Percentiles rank a stretch among this genome's conserved stretches.
These are phyloP conservation scores for Epichloe glyceriae DNA, from an alignment of 2,329 filamentous ascomycete genomes.

Conservation along the genomic window DNA sequence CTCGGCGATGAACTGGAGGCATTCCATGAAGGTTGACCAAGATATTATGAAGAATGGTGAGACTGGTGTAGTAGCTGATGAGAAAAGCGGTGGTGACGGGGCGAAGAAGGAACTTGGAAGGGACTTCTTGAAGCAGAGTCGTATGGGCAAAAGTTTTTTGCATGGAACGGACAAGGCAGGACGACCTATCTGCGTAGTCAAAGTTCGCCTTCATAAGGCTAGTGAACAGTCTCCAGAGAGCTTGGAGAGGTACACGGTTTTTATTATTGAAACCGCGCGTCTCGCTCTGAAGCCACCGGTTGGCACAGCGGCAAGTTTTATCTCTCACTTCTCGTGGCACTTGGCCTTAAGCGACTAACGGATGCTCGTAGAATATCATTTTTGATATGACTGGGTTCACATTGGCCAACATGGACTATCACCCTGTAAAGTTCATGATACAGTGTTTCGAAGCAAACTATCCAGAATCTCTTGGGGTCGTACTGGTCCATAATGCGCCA, in stretches of 20 bases:
- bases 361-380: conserved; percentile 55
- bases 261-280: conserved; percentile 85
- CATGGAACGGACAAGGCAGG: conserved; percentile 78
- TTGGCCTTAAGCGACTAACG: not conserved
- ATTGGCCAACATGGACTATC: conserved; percentile 96
- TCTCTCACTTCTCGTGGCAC: not conserved
- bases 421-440: conserved; percentile 97
- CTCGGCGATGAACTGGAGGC: conserved; percentile 85
- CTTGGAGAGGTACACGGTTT: conserved; percentile 83
- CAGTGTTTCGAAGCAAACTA: conserved; percentile 99
- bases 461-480: conserved; percentile 77
- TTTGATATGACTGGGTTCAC: conserved; percentile 96
- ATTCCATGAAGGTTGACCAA: conserved; percentile 71
- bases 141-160: conserved; percentile 85
- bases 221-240: conserved; percentile 73
- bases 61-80: conserved; percentile 46
- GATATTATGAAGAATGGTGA: conserved; percentile 75
- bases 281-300: conserved; percentile 67
- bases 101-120: conserved; percentile 50
- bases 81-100: conserved; percentile 40
- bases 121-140: conserved; percentile 72
- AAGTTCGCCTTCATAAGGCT: conserved; percentile 67
- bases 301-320: conserved; percentile 71
- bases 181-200: conserved; percentile 74
- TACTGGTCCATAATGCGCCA: conserved; percentile 89